These are phyloP conservation scores for Symbiotaphrina buchneri DNA, from an alignment of 495 filamentous ascomycete genomes.

Conservation along the genomic window DNA sequence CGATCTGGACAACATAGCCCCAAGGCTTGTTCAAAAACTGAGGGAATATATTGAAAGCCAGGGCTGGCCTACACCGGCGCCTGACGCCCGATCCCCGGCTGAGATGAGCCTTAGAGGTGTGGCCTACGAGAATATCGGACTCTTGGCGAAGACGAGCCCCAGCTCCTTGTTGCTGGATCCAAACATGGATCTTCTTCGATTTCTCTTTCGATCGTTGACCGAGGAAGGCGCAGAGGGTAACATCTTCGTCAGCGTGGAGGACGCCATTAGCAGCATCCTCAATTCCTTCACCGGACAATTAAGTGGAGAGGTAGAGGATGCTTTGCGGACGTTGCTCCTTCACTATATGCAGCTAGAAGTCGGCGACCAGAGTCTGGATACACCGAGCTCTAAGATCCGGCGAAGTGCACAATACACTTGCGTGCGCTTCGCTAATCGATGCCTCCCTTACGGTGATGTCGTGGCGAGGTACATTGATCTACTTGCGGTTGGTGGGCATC, in stretches of 20 bases:
- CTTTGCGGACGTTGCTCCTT: slow-evolving; percentile 29
- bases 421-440: slow-evolving; percentile 81
- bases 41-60: slow-evolving; percentile 55
- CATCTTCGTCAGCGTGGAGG: slow-evolving; percentile 71
- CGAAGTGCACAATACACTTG: slow-evolving; percentile 58
- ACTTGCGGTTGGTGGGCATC: slow-evolving; percentile 42
- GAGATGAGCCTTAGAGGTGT: slow-evolving; percentile 44
- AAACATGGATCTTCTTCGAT: slow-evolving; percentile 39
- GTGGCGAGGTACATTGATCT: slow-evolving; percentile 74
- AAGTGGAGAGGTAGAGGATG: slow-evolving; percentile 11
- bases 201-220: slow-evolving; percentile 63
- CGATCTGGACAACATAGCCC: slow-evolving; percentile 37
- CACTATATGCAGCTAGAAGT: slow-evolving; percentile 38
- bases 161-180: slow-evolving; percentile 27
- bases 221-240: slow-evolving; percentile 54
- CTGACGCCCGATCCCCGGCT: slow-evolving; percentile 26
- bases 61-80: slow-evolving; percentile 43
- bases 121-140: slow-evolving; percentile 69
- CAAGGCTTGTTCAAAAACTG: slow-evolving; percentile 46
- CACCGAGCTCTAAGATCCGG: slow-evolving; percentile 19
- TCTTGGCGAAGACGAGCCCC: slow-evolving; percentile 32
- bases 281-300: slow-evolving; percentile 27
- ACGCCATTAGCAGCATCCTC: slow-evolving; percentile 59
- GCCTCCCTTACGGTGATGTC: slow-evolving; percentile 56
- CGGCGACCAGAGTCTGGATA: slow-evolving; percentile 18